Conservation (phyloP, 805 yeast species). For the Myxozyma neotropica region DNA sequence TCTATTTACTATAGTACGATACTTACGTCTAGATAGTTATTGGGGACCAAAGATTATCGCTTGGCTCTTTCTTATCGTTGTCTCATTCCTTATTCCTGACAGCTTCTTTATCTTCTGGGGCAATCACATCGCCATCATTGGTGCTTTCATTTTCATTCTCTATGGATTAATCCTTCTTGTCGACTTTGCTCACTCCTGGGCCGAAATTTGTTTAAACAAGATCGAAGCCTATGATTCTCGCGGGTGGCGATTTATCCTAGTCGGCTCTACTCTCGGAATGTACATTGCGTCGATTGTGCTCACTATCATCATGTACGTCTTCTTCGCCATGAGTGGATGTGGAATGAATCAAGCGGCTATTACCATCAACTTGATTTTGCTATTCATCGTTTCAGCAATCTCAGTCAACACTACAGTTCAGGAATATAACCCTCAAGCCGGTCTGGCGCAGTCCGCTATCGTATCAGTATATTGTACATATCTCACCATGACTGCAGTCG, state of each 20-base stretch:
- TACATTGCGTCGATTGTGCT: conserved; percentile 71
- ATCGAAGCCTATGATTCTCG: conserved; percentile 77
- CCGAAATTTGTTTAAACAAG: conserved; percentile 88
- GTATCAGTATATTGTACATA: conserved; percentile 93
- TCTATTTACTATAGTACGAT: neutral
- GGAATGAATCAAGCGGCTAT: conserved; percentile 88
- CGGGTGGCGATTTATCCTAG: conserved; percentile 77
- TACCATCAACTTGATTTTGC: conserved; percentile 68
- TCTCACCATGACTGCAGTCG: conserved; percentile 85
- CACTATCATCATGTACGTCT: conserved; percentile 76
- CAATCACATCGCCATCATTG: conserved; percentile 79
- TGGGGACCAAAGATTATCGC: conserved; percentile 77
- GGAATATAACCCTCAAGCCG: conserved; percentile 92
- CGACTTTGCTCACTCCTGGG: conserved; percentile 99
- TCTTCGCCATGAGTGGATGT: conserved; percentile 81
- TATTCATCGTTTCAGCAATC: conserved; percentile 63
- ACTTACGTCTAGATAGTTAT: conserved; percentile 42
- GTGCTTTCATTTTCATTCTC: conserved; percentile 81
- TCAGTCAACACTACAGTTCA: conserved; percentile 84
- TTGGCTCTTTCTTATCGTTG: conserved; percentile 58
- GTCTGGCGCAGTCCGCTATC: conserved; percentile 95
- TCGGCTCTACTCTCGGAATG: conserved; percentile 88
- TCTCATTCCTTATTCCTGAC: conserved; percentile 83
- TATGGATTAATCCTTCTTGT: conserved; percentile 88
- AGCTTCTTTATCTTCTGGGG: conserved; percentile 87